Conservation (phyloP, 73 alveolate genomes). For the Uronychia binucleata region DNA sequence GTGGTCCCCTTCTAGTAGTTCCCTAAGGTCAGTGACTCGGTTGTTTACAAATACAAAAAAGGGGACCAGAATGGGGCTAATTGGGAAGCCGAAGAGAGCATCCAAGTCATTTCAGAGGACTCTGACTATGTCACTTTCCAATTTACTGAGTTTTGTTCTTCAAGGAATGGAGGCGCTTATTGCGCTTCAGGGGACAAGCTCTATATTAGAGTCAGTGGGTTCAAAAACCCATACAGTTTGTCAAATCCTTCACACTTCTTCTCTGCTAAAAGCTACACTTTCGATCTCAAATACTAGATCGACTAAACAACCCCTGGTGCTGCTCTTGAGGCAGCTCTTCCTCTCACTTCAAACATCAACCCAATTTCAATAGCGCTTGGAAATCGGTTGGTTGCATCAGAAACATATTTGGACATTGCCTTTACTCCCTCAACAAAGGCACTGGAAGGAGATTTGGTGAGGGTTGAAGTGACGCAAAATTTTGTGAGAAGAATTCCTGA, state of each 20-base stretch:
- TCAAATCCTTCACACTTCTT: slow-evolving; percentile 1
- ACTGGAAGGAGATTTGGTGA: background rate
- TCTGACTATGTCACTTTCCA: slow-evolving; percentile 15
- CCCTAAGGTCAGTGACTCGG: background rate
- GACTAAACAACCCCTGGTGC: slow-evolving; percentile 12
- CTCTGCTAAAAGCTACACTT: background rate
- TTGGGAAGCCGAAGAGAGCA: slow-evolving; percentile 1
- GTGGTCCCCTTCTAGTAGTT: slow-evolving; percentile 8
- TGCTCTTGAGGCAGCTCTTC: background rate
- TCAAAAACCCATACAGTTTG: slow-evolving; percentile 13
- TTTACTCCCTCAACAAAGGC: background rate
- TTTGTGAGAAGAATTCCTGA: background rate
- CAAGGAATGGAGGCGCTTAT: slow-evolving; percentile 3
- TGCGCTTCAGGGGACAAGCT: slow-evolving; percentile 9
- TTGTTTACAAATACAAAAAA: background rate
- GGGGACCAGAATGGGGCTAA: slow-evolving; percentile 2
- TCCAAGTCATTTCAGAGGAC: slow-evolving; percentile 2
- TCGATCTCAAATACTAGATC: slow-evolving; percentile 4
- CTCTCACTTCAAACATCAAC: background rate
- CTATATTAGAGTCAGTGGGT: slow-evolving; percentile 9
- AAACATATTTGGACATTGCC: background rate
- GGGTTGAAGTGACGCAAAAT: background rate
- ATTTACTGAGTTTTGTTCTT: slow-evolving; percentile 13
- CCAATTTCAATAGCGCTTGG: background rate
- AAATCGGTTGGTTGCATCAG: background rate